phyloP scores from a whole-genome alignment of 805 yeast genomes.

The Candida palmyrensis region DNA sequence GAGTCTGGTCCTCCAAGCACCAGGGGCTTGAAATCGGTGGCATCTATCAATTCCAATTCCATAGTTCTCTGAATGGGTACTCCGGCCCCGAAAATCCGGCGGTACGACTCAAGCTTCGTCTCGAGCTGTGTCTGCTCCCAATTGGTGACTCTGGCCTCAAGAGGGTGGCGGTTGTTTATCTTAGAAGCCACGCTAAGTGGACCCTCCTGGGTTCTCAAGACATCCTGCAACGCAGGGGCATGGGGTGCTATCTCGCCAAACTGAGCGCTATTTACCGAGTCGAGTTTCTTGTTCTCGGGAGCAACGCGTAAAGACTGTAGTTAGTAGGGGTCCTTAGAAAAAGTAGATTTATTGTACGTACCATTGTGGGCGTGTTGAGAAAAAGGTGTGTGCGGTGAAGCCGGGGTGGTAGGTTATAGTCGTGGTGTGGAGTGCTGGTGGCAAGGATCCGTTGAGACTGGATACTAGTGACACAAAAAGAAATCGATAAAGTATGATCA shows the following conservation, averaged over 20 bases:
- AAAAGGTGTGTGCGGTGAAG: too few relatives aligned
- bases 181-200: slow-evolving; percentile 56
- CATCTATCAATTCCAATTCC: slow-evolving; percentile 74
- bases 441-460: too few relatives aligned
- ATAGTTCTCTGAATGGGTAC: slow-evolving; percentile 89
- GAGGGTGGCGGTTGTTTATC: slow-evolving; percentile 77
- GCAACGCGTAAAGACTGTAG: slow-evolving; percentile 46
- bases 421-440: too few relatives aligned
- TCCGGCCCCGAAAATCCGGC: slow-evolving; percentile 85
- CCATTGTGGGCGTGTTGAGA: too few relatives aligned
- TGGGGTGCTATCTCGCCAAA: slow-evolving; percentile 56
- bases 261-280: slow-evolving; percentile 46
- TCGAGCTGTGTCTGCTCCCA: slow-evolving; percentile 80
- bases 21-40: slow-evolving; percentile 64
- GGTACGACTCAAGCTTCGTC: slow-evolving; percentile 67
- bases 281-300: slow-evolving; percentile 45
- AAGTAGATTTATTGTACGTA: slow-evolving; percentile 1
- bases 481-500: too few relatives aligned
- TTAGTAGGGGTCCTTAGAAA: slow-evolving; percentile 3
- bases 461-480: too few relatives aligned
- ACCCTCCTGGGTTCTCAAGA: slow-evolving; percentile 60
- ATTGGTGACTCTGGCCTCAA: slow-evolving; percentile 65
- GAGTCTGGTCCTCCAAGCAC: slow-evolving; percentile 53
- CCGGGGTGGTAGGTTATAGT: too few relatives aligned
- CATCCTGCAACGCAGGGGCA: slow-evolving; percentile 68